Evolutionary conservation across 257 asterid species (phyloP).

Genomic region (Echites panduratus): DNA sequence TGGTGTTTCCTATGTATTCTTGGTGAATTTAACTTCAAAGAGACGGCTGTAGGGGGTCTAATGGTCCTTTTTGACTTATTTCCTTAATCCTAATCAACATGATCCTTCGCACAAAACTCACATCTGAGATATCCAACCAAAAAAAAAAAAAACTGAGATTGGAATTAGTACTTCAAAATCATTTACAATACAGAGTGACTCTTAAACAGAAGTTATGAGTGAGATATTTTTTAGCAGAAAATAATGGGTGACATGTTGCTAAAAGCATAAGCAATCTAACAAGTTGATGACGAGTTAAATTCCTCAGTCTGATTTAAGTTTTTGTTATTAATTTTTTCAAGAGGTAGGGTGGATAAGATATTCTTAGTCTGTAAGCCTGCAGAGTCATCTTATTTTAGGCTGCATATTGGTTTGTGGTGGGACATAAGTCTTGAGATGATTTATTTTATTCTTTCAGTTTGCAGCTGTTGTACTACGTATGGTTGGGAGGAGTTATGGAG

Average conservation of each 20-base stretch:
- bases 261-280: neutral
- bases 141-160: no score
- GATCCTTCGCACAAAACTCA: neutral
- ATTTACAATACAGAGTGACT: no score
- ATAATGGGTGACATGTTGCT: neutral
- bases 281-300: neutral
- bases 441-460: neutral
- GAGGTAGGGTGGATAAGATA: neutral
- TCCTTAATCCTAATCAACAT: conserved; percentile 13
- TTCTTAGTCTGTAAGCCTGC: neutral
- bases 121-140: neutral
- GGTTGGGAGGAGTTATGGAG: neutral
- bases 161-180: neutral
- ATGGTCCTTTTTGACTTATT: neutral
- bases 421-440: neutral
- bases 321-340: neutral
- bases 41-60: neutral
- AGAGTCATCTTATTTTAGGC: neutral
- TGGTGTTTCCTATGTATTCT: neutral
- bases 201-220: neutral
- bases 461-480: neutral
- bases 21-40: neutral
- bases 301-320: neutral
- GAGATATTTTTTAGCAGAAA: neutral
- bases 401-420: neutral